These are phyloP conservation scores for Ceratobasidium papillatum DNA, from an alignment of 1,284 basidiomycete genomes.

Conservation along the genomic window DNA sequence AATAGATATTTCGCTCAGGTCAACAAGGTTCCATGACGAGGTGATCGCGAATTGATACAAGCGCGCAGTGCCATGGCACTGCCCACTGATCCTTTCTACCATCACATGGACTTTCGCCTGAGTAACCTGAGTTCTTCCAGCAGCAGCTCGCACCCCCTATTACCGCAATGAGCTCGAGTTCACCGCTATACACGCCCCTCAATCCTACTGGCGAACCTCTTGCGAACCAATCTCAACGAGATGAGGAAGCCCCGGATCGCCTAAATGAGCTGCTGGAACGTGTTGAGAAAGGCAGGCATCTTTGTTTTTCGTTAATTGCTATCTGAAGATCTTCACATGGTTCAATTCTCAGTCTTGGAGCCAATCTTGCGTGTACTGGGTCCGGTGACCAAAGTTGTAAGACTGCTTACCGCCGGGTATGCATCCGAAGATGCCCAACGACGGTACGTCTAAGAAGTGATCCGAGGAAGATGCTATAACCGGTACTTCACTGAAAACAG, in stretches of 20 bases:
- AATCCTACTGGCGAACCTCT: neutral
- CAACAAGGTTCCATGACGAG: too few species aligned
- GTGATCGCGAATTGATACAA: neutral
- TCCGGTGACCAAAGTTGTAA: neutral
- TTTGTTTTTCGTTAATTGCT: neutral
- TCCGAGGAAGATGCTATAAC: neutral
- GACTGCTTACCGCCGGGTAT: slow-evolving; percentile 21
- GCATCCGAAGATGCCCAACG: slow-evolving; percentile 12
- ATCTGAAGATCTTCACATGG: neutral
- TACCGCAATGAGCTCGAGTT: neutral
- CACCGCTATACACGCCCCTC: neutral
- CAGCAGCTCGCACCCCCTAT: neutral
- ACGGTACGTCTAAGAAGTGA: neutral
- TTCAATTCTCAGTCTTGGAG: neutral
- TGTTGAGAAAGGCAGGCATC: neutral
- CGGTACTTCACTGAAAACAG: neutral
- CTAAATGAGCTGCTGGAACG: slow-evolving; percentile 1
- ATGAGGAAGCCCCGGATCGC: neutral
- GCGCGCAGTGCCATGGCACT: neutral
- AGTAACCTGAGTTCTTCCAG: too few species aligned
- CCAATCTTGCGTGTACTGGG: neutral
- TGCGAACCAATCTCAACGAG: neutral
- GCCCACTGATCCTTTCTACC: neutral
- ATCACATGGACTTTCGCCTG: neutral
- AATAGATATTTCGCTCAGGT: too few species aligned